Evolutionary conservation across 305 asterid genomes (phyloP).

Genomic region (Fraxinus nigra): DNA sequence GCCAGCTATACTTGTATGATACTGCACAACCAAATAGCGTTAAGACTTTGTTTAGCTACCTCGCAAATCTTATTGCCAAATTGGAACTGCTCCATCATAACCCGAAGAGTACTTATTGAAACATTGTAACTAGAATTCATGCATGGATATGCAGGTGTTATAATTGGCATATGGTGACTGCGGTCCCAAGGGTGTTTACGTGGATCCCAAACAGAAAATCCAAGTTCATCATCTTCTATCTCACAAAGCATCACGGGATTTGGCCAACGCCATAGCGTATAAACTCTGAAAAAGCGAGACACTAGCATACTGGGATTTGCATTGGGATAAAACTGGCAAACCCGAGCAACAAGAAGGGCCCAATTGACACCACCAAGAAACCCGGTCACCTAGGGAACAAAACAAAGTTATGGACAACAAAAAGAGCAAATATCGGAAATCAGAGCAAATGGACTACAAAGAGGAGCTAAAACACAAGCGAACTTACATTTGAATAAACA

Average conservation of each 20-base stretch:
- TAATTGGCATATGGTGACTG: constrained; percentile 83
- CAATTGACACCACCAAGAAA: constrained; percentile 98
- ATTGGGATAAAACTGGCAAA: constrained; percentile 88
- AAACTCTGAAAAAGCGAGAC: constrained; percentile 89
- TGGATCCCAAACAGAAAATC: constrained; percentile 92
- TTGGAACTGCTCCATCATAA: constrained; percentile 82
- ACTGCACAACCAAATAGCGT: constrained; percentile 17
- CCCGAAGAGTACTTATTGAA: constrained; percentile 83
- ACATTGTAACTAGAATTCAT: constrained; percentile 98
- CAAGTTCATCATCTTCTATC: constrained; percentile 76
- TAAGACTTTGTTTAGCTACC: constrained; percentile 39
- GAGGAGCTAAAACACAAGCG: neutral
- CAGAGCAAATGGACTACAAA: neutral
- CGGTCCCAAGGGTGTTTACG: constrained; percentile 84
- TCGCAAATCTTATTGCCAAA: constrained; percentile 72
- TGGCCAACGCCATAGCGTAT: constrained; percentile 97
- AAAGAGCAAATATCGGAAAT: neutral
- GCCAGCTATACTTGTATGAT: neutral
- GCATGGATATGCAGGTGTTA: constrained; percentile 98
- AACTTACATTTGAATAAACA: constrained; percentile 95
- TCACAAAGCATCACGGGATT: constrained; percentile 89
- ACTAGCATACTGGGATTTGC: constrained; percentile 96
- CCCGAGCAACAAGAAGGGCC: constrained; percentile 97
- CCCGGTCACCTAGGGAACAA: constrained; percentile 74
- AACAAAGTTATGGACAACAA: neutral